Evolutionary conservation across 108 stramenopile genomes (phyloP).

Genomic region (Schizochytrium sp.): DNA sequence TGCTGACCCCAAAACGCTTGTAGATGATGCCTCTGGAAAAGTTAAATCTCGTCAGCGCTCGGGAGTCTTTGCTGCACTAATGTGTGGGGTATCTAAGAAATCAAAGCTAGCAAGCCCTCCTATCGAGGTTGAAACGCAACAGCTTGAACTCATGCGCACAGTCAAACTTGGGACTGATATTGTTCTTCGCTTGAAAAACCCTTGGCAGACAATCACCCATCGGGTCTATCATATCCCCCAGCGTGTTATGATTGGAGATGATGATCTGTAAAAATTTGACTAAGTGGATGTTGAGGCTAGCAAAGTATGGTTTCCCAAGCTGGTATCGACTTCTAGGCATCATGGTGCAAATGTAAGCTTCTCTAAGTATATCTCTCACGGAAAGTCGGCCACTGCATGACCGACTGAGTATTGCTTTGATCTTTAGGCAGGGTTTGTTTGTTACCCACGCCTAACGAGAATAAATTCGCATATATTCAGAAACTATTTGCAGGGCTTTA

Average conservation of each 20-base stretch:
- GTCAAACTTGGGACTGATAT: neutral
- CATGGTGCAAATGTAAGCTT: too few relatives aligned
- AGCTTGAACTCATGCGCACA: neutral
- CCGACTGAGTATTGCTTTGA: too few relatives aligned
- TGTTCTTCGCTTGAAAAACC: neutral
- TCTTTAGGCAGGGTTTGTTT: too few relatives aligned
- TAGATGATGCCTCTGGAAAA: neutral
- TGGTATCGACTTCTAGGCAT: too few relatives aligned
- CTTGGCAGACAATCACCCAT: neutral
- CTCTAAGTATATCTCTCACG: too few relatives aligned
- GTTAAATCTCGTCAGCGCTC: neutral
- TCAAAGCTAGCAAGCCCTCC: neutral
- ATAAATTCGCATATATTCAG: too few relatives aligned
- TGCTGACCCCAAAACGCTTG: neutral
- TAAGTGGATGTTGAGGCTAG: too few relatives aligned
- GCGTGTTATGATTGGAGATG: neutral
- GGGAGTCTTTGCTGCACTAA: neutral
- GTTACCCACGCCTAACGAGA: too few relatives aligned
- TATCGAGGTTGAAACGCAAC: neutral
- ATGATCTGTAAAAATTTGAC: too few relatives aligned
- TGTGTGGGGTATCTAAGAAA: neutral
- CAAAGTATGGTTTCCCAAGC: too few relatives aligned
- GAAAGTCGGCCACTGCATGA: too few relatives aligned
- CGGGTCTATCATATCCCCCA: constrained; percentile 29
- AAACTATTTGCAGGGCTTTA: too few relatives aligned